These are phyloP conservation scores for Coniochaeta prunicola DNA, from an alignment of 2,329 filamentous ascomycete species.

Conservation along the genomic window DNA sequence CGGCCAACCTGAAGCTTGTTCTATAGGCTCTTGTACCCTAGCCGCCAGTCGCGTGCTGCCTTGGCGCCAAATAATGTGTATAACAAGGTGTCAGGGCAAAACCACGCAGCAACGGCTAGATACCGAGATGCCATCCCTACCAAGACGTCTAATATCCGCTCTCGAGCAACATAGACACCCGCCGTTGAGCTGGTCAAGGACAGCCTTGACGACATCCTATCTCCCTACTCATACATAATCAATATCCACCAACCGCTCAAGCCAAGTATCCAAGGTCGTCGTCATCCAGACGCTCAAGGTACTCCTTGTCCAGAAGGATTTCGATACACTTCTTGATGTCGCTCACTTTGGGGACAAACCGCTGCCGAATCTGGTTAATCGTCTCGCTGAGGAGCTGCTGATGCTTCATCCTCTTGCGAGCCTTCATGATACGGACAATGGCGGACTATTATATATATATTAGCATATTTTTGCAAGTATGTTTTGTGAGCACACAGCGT, in stretches of 20 bases:
- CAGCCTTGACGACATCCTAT: not conserved
- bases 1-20: not conserved
- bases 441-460: slow-evolving; percentile 61
- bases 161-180: not conserved
- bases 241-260: slow-evolving; percentile 33
- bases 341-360: slow-evolving; percentile 85
- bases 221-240: not conserved
- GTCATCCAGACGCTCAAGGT: slow-evolving; percentile 88
- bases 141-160: not conserved
- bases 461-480: slow-evolving; percentile 6
- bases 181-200: not conserved
- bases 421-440: slow-evolving; percentile 99
- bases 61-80: not conserved
- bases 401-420: slow-evolving; percentile 98
- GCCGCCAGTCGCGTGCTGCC: not conserved
- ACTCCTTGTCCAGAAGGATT: slow-evolving; percentile 97
- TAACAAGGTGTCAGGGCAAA: not conserved
- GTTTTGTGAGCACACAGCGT: not conserved
- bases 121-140: not conserved
- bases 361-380: slow-evolving; percentile 87
- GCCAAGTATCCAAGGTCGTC: slow-evolving; percentile 94
- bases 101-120: not conserved
- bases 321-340: slow-evolving; percentile 99
- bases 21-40: not conserved
- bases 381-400: slow-evolving; percentile 89